Base-by-base conservation (phyloP, 225 moss, liverwort and hornwort species). In the Marchantia paleacea region DNA sequence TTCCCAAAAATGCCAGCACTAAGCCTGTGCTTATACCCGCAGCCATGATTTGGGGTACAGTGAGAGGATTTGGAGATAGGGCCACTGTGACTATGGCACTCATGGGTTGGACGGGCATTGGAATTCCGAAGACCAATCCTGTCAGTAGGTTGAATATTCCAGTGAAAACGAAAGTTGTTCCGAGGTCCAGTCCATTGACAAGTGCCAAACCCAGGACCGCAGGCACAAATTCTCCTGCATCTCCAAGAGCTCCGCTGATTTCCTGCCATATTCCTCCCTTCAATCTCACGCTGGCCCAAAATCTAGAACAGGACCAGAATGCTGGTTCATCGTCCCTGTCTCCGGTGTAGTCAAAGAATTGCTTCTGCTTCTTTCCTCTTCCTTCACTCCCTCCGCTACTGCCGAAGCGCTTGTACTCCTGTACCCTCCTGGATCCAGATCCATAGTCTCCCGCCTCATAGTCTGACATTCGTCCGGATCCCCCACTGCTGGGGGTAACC, bases 21-120 rank as follows among this genome's bases (percentile, higher is more conserved):
- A 72, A 2, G 7, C 79, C 80, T 4, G 86, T 86, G 77, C 49
- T 80, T 63, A 89, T 20, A 10, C 89, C 86, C 8, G 86, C 89
- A 2, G 89, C 89, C 89, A 89, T 89, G 82, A 89, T 86, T 82
- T 89, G 89, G 16, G 86, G 80, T 26, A 83, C 75, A 0, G 80
- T 84, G 7, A 89, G 65, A 0, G 82, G 89, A 20, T 86, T 47
- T 73, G 80, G 86, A 15, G 80, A 60, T 11, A 84, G 76, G 18
- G 86, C 84, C 8, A 84, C 86, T 0, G 84, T 75, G 18, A 86
- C 82, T 54, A 89, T 84, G 20, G 84, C 82, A 48, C 82, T 86
- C 89, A 89, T 89, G 3, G 89, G 89, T 58, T 86, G 86, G 31
- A 89, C 89, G 6, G 89, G 82, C 78, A 89, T 84, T 15, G 89